Conservation (phyloP, 2,329 filamentous ascomycete species). For the Pseudogymnoascus pannorum region DNA sequence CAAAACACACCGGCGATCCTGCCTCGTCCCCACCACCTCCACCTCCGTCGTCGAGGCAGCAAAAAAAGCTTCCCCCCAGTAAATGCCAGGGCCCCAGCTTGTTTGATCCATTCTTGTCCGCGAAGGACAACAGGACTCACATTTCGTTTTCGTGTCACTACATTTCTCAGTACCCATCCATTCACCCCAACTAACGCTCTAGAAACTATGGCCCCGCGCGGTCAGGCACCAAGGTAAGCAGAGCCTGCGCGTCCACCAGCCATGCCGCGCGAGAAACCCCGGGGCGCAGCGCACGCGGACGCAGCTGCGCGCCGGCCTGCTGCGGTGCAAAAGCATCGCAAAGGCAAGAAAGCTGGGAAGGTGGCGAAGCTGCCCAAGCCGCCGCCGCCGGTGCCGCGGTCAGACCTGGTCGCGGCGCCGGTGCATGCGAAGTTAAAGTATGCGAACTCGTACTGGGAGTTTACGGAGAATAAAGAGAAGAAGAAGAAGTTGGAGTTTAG, state of each 20-base stretch:
- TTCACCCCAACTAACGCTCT: neutral
- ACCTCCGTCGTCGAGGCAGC: neutral
- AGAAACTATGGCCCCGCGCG: neutral
- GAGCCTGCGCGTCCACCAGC: neutral
- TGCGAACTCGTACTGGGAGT: conserved; percentile 51
- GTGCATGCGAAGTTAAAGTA: conserved; percentile 37
- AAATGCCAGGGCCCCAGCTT: neutral
- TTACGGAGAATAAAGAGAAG: conserved; percentile 56
- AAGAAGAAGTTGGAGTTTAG: conserved; percentile 46
- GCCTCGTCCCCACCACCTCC: neutral
- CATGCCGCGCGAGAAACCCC: conserved; percentile 1
- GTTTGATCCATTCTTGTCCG: neutral
- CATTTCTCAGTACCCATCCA: neutral
- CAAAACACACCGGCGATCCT: neutral
- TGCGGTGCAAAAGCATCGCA: conserved; percentile 8
- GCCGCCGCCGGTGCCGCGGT: conserved; percentile 24
- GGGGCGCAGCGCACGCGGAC: neutral
- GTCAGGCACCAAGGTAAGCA: neutral
- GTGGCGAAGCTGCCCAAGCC: conserved; percentile 21
- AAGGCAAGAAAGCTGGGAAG: conserved; percentile 10
- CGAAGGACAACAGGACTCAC: neutral
- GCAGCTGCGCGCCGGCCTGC: neutral
- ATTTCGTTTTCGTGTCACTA: neutral
- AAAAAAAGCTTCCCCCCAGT: neutral
- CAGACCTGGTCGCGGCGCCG: conserved; percentile 27